Conservation (phyloP, 805 yeast species). For the Pichia phayaonensis region DNA sequence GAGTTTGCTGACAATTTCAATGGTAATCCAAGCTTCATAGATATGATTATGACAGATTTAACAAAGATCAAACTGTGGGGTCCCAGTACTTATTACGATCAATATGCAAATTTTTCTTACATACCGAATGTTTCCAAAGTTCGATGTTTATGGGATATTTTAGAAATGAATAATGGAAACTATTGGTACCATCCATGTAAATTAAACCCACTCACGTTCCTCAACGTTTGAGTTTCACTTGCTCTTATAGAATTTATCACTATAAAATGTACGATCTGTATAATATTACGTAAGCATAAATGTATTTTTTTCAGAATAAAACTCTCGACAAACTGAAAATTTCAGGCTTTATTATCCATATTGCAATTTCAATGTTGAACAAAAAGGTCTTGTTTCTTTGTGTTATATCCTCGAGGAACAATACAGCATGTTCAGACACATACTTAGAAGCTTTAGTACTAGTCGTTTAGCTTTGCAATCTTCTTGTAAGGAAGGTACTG, state of each 20-base stretch:
- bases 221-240: background rate
- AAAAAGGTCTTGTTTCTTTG: background rate
- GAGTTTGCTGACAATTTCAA: background rate
- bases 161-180: background rate
- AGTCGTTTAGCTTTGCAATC: constrained; percentile 27
- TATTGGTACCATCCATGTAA: background rate
- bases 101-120: background rate
- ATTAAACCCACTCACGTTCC: background rate
- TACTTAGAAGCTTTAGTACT: constrained; percentile 17
- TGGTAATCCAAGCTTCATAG: too few species aligned
- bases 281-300: background rate
- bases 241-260: background rate
- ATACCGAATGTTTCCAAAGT: background rate
- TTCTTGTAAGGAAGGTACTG: constrained; percentile 65
- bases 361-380: too few species aligned
- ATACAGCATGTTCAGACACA: constrained; percentile 2
- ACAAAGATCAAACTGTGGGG: background rate
- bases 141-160: constrained; percentile 1
- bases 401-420: background rate
- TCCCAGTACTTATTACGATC: background rate
- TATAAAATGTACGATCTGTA: background rate
- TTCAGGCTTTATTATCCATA: background rate
- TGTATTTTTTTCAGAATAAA: background rate
- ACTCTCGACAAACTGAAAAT: background rate
- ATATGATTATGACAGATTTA: background rate